phyloP scores from a whole-genome alignment of 2,329 filamentous ascomycete genomes.

The Penicillium sp. region DNA sequence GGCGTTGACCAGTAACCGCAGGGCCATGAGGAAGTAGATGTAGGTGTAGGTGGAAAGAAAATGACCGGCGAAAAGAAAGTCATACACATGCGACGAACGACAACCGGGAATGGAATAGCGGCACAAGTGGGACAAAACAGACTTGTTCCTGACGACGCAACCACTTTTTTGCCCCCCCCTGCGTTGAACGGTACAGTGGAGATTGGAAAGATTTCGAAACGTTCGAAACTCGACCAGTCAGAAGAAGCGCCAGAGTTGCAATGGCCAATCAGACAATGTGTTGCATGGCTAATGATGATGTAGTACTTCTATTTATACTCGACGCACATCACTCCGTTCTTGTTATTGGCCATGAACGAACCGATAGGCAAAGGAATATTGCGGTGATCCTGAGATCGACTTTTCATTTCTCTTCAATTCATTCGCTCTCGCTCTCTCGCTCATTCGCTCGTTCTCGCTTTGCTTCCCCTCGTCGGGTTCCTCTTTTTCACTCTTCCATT shows the following conservation, averaged over 20 bases:
- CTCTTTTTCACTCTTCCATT: not conserved
- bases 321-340: too few relatives aligned
- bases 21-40: slow-evolving; percentile 6
- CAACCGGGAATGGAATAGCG: slow-evolving; percentile 9
- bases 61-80: not conserved
- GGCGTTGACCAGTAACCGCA: slow-evolving; percentile 46
- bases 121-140: slow-evolving; percentile 11
- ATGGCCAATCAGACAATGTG: not conserved
- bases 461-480: not conserved
- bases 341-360: too few relatives aligned
- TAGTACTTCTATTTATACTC: slow-evolving; percentile 1
- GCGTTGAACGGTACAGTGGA: not conserved
- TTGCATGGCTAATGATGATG: slow-evolving; percentile 8
- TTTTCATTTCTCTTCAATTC: too few relatives aligned
- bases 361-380: too few relatives aligned
- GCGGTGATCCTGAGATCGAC: too few relatives aligned
- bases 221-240: slow-evolving; percentile 2
- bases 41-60: not conserved
- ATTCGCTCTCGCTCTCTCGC: too few relatives aligned
- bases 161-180: not conserved
- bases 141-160: slow-evolving; percentile 4
- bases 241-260: not conserved
- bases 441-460: too few relatives aligned
- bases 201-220: not conserved
- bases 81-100: not conserved